Evolutionary conservation across 768 basidiomycete genomes (phyloP), one percentile per base, ranked within the genome.

Genomic region (Candolleomyces efflorescens): DNA sequence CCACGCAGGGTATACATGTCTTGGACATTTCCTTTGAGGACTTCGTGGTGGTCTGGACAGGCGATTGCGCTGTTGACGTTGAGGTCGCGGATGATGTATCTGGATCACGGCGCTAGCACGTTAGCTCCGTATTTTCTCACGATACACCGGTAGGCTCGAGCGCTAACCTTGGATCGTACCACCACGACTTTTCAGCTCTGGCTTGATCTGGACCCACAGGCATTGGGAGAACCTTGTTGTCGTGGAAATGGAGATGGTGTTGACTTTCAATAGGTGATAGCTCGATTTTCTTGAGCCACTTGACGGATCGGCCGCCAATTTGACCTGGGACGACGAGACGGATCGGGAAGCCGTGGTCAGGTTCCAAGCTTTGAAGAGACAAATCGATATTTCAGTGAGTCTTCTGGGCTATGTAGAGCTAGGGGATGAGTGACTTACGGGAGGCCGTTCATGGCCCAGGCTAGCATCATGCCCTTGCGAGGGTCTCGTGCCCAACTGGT

Each of bases 311-410:
- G 3, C 83, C 85, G 23, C 85, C 86, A 45, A 87, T 85, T 55
- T 84, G 80, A 3, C 82, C 82, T 0, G 86, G 85, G 0, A 87
- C 74, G 58, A 87, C 73, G 4, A 85, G 67, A n/a, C 86, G 76
- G n/a, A 87, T 63, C 0, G 86, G 86, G 61, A 77, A 85, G 11
- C 86, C 86, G 59, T 88, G 86, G 61, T 87, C 85, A 5, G 84
- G 83, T 47, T 78, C 77, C 7, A 87, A 72, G 11, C 65, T 63
- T 32, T 5, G 32, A 5, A 24, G n/a, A 27, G 38, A 5, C 10
- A 15, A 54, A 13, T 20, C 11, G 37, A 27, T 5, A 27, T 2
- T 13, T 12, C 2, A 2, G 26, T 53, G 43, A 46, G 41, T 51
- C 13, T 17, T 13, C 20, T 44, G 12, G 3, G 13, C 15, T 6